phyloP scores from a whole-genome alignment of 1,284 basidiomycete species.

The Rhodotorula sp. region DNA sequence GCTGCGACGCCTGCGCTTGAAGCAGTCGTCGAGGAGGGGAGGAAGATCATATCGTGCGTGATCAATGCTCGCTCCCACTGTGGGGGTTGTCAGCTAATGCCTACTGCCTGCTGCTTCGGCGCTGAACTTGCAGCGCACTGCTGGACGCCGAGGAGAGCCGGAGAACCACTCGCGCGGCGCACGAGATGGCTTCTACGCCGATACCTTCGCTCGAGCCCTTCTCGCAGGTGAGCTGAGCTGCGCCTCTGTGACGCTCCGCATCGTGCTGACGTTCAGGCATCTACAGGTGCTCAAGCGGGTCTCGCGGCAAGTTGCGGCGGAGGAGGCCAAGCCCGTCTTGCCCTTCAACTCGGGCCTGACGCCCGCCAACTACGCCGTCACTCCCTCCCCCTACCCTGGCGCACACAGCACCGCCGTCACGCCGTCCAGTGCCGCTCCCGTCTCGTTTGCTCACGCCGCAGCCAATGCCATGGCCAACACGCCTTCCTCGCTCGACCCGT shows the following conservation, averaged over 20 bases:
- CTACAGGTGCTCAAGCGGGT: conserved; percentile 37
- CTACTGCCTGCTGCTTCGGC: too few species aligned
- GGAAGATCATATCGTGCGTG: conserved; percentile 32
- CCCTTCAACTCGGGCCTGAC: neutral
- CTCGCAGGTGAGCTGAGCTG: conserved; percentile 15
- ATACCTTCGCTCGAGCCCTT: conserved; percentile 22
- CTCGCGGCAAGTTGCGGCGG: conserved; percentile 17
- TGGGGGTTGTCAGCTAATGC: neutral
- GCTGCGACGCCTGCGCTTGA: conserved; percentile 33
- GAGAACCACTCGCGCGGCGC: conserved; percentile 24
- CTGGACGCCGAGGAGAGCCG: conserved; percentile 33
- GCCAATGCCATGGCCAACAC: conserved; percentile 22
- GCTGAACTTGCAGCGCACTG: conserved; percentile 6
- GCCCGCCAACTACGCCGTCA: neutral
- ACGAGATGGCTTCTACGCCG: conserved; percentile 15
- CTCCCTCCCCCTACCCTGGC: neutral
- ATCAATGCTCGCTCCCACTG: rapidly evolving
- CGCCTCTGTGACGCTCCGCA: too few species aligned
- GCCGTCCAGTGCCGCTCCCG: neutral
- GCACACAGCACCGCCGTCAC: neutral
- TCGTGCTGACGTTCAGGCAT: neutral
- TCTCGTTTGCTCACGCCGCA: conserved; percentile 22
- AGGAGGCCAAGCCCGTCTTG: neutral
- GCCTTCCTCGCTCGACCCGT: neutral
- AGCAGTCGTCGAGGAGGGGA: conserved; percentile 37